These are phyloP conservation scores for Colletotrichum sublineola DNA, from an alignment of 2,329 filamentous ascomycete species.

Conservation along the genomic window DNA sequence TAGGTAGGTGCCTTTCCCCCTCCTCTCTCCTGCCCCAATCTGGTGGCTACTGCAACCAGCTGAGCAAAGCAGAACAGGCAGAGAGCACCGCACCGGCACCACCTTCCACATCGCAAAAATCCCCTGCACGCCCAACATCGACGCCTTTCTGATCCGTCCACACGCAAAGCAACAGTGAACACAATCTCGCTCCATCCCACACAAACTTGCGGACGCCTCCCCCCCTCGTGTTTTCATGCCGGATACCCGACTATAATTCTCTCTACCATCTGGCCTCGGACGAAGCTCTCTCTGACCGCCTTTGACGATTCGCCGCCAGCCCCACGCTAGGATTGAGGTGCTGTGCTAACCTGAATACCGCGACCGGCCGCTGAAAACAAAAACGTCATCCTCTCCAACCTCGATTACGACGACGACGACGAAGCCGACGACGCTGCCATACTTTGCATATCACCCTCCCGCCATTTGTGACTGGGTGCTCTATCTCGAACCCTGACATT, in stretches of 20 bases:
- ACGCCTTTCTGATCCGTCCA: conserved; percentile 29
- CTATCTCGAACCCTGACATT: conserved; percentile 5
- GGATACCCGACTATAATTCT: conserved; percentile 25
- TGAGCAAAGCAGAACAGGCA: conserved; percentile 18
- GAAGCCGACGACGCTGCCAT: conserved; percentile 29
- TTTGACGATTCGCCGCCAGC: conserved; percentile 41
- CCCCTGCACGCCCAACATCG: conserved; percentile 34
- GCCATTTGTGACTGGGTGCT: conserved; percentile 40
- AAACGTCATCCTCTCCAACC: conserved; percentile 34
- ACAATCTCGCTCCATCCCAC: conserved; percentile 36
- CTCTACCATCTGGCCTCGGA: conserved; percentile 28
- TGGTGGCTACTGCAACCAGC: conserved; percentile 29
- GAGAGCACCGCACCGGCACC: conserved; percentile 13
- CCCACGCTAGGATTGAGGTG: conserved; percentile 41
- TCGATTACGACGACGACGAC: conserved; percentile 22
- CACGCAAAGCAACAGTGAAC: conserved; percentile 25
- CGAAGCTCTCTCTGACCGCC: conserved; percentile 43
- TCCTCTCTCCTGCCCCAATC: conserved; percentile 10
- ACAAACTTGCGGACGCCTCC: conserved; percentile 21
- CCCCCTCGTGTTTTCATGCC: conserved; percentile 6
- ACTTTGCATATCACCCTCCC: conserved; percentile 35
- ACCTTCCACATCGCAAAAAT: conserved; percentile 37
- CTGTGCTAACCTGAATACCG: conserved; percentile 40
- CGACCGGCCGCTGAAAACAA: conserved; percentile 40
- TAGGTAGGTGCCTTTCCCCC: background rate